Evolutionary conservation across 1,139 yeast genomes (phyloP), one percentile per base, ranked within the genome.

Genomic region (Pneumocystis sp.): DNA sequence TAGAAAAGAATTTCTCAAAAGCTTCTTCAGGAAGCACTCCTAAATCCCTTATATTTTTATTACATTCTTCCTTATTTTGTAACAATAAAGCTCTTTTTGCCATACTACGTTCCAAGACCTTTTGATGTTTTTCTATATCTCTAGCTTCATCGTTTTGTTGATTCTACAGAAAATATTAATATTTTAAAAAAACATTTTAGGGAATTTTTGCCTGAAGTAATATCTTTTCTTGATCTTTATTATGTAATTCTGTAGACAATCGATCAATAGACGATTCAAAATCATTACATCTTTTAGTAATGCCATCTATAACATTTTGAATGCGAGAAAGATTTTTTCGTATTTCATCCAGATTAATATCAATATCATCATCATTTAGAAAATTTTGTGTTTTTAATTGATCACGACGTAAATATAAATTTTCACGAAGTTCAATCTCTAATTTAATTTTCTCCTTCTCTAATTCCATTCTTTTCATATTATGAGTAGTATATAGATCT

Each of bases 11-110:
- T 37, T 81, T 80, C 7, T 79, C 78, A 70, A 89, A 85, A 0
- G 95, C 91, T 67, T 89, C 93, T 72, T 90, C 96, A 0, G 97
- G 95, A 40, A 91, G 78, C 0, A 89, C 87, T 12, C 97, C 97
- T 64, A 91, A 77, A 64, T 89, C 96, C 67, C 95, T 81, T 62
- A 90, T 86, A 71, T 83, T 87, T 68, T 82, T 82, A 69, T 85
- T 86, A 35, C 89, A 76, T 70, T 87, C 95, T 65, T 86, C 89
- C 68, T 88, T 82, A 69, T 96, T 81, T 63, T 80, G 78, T 7
- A 78, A 73, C 65, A 89, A 76, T 12, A 86, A 76, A 0, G 88
- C 79, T 70, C 86, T 87, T 71, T 83, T 86, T 45, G 87, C 81
- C 70, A 88, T 78, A 17, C 80, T 80, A 68, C 82, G 85, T 71